phyloP scores from a whole-genome alignment of 2,329 filamentous ascomycete genomes.

The Aspergillus sclerotialis region DNA sequence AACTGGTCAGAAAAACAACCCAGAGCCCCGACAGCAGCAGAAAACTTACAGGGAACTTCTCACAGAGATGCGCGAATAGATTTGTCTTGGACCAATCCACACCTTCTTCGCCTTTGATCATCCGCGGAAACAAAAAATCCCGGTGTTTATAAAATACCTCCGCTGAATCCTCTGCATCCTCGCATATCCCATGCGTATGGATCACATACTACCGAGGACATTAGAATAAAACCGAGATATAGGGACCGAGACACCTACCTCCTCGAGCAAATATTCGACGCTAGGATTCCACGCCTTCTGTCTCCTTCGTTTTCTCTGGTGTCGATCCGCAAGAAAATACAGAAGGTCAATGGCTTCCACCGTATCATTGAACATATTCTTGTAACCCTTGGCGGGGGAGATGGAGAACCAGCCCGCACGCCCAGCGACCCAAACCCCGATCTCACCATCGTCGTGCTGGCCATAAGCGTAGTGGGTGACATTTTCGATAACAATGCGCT shows the following conservation, averaged over 20 bases:
- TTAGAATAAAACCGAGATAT: conserved; percentile 3
- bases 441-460: conserved; percentile 48
- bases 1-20: neutral
- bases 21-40: neutral
- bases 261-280: conserved; percentile 33
- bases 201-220: conserved; percentile 31
- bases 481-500: conserved; percentile 41
- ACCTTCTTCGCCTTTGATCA: conserved; percentile 39
- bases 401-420: conserved; percentile 58
- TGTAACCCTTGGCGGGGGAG: conserved; percentile 47
- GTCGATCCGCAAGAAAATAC: conserved; percentile 56
- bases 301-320: conserved; percentile 36
- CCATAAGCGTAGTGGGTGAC: conserved; percentile 45
- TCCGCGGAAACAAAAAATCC: conserved; percentile 39
- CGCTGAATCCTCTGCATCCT: conserved; percentile 40
- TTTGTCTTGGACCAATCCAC: conserved; percentile 39
- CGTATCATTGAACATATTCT: conserved; percentile 49
- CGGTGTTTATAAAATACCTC: conserved; percentile 41
- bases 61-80: conserved; percentile 37
- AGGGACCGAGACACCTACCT: conserved; percentile 21
- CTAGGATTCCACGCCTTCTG: conserved; percentile 27
- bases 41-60: conserved; percentile 33
- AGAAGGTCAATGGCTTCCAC: conserved; percentile 52
- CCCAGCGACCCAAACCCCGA: conserved; percentile 56
- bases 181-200: conserved; percentile 35